Percentiles rank a stretch among this genome's conserved stretches.
phyloP scores from a whole-genome alignment of 2,329 filamentous ascomycete species.

The Talaromyces pinophilus region DNA sequence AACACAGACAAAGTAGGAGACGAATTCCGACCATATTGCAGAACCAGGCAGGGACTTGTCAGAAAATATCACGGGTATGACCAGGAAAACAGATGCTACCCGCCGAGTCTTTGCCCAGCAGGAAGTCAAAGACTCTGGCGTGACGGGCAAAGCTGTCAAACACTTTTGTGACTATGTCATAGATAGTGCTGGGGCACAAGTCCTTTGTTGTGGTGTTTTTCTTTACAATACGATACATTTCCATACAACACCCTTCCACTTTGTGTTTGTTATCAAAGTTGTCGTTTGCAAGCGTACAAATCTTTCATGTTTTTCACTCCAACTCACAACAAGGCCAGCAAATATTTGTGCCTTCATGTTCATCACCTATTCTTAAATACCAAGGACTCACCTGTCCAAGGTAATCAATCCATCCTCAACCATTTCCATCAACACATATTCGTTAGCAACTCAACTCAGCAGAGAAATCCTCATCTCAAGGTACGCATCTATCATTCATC shows the following conservation, averaged over 20 bases:
- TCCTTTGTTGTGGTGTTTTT: not conserved
- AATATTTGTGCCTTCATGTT: not conserved
- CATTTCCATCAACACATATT: conserved; percentile 4
- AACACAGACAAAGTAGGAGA: not conserved
- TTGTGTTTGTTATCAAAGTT: not conserved
- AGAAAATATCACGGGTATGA: not conserved
- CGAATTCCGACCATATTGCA: not conserved
- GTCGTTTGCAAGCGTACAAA: not conserved
- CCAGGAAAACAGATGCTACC: not conserved
- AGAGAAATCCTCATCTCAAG: not conserved
- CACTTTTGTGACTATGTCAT: conserved; percentile 2
- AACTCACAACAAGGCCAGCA: not conserved
- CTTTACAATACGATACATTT: not conserved
- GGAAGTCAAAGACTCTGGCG: not conserved
- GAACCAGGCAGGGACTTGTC: not conserved
- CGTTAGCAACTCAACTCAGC: not conserved
- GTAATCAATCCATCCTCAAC: not conserved
- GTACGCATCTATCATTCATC: not conserved
- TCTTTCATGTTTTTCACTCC: not conserved
- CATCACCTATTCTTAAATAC: not conserved
- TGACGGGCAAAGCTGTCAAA: not conserved
- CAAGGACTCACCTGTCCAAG: not conserved
- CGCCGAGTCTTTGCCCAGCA: not conserved
- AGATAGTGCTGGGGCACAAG: not conserved
- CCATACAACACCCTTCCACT: not conserved